Evolutionary conservation across 2,329 filamentous ascomycete species (phyloP), one percentile per base, ranked within the genome.

Genomic region (Fusarium burgessii): DNA sequence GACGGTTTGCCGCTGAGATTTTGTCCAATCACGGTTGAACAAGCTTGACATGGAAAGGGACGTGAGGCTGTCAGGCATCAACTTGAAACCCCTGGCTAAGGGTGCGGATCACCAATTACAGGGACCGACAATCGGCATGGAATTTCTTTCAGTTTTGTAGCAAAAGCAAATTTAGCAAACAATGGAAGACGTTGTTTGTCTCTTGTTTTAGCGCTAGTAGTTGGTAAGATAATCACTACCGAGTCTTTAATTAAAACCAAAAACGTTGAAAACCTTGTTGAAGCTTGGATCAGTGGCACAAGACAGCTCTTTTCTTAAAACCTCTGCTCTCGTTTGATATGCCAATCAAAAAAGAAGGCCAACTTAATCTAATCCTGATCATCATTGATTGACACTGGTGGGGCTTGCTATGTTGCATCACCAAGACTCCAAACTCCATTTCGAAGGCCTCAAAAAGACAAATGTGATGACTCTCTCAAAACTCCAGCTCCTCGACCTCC

Each of bases 401-500:
- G 25, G 20, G 20, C 47, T 12, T 25, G 6, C 5, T 13, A 9
- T 3, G 13, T 36, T 14, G 14, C 13, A 25, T 2, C 4, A 4
- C 14, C 18, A 25, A 9, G n/a, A 38, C 52, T 38, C 36, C 33
- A 32, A 56, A 50, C 23, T 43, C 58, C 49, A 51, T 29, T 33
- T 13, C 29, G 27, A 38, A 54, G 52, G 33, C 32, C 25, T 38
- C 41, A 58, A 49, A 49, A 49, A 20, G 17, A 20, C 32, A 25
- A 29, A 14, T 20, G 35, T 43, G 14, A 36, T 41, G 29, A 13
- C 36, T n/a, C 47, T n/a, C 47, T 67, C 33, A 67, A 76, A 92
- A 88, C 78, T 92, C 91, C 80, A 92, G 81, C 82, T 93, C 90
- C 76, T 95, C 92, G 50, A 95, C 91, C 78, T 93, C 92, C 88